Percentiles rank a stretch among this genome's conserved stretches.
Conservation (phyloP, 257 asterid genomes). For the Petunia axillaris region DNA sequence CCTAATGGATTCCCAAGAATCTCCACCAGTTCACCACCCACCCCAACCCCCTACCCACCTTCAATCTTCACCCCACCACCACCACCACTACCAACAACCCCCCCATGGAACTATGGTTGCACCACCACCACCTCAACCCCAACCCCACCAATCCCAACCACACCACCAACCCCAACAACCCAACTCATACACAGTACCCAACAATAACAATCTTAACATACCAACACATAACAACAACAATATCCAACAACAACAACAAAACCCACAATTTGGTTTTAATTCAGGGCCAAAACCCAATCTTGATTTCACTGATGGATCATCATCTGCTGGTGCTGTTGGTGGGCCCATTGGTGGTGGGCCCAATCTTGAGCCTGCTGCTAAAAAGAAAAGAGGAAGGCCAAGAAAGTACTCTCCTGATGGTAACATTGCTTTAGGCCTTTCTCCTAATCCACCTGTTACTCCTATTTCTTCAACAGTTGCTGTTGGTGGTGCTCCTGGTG, state of each 20-base stretch:
- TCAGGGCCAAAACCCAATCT: constrained; percentile 19
- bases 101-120: constrained; percentile 34
- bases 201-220: constrained; percentile 26
- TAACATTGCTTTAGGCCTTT: constrained; percentile 60
- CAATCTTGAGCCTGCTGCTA: constrained; percentile 47
- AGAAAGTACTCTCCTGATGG: constrained; percentile 59
- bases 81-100: constrained; percentile 32
- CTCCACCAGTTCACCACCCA: constrained; percentile 34
- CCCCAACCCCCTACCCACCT: constrained; percentile 38
- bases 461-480: constrained; percentile 45
- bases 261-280: constrained; percentile 52
- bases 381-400: constrained; percentile 67
- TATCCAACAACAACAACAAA: constrained; percentile 39
- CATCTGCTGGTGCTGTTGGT: constrained; percentile 34
- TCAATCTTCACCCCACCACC: neutral
- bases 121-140: constrained; percentile 47
- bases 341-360: constrained; percentile 23
- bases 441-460: constrained; percentile 50
- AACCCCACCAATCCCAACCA: constrained; percentile 40
- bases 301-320: constrained; percentile 44
- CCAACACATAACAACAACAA: constrained; percentile 29
- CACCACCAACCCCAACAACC: neutral
- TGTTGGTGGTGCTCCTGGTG: constrained; percentile 30
- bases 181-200: constrained; percentile 30
- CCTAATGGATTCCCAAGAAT: constrained; percentile 53